Base-by-base conservation (phyloP, 805 yeast species). In the Spathaspora passalidarum region DNA sequence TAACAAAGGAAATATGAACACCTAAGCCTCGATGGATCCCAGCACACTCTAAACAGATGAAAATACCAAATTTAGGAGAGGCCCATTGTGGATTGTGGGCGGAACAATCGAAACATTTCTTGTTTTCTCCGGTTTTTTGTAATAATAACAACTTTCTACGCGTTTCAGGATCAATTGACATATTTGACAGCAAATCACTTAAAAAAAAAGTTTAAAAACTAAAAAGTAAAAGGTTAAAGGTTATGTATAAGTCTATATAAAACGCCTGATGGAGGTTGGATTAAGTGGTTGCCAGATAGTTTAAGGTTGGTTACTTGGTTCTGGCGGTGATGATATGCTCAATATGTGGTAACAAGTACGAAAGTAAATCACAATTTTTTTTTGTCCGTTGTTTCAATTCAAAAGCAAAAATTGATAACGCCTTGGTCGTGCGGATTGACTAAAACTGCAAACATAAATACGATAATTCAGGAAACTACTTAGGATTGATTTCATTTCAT, bases 51-150 rank as follows among this genome's bases (percentile, higher is more conserved):
- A 94, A 78, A 67, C 99, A 94, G 61, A 94, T 92, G 68, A 91
- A 94, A 49, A 94, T 87, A 49, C 99, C 99, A 68, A 92, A 90
- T 66, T 94, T 94, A 32, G 98, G 98, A 11, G 97, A 89, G 1
- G 98, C 97, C 99, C 99, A 94, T 66, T 94, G 99, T 8, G 99
- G 99, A 63, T 91, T 92, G 48, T 96, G 96, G 1, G 97, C 96
- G 32, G 73, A 76, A 68, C 99, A 94, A 65, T 94, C 99, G 65
- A 89, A 86, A 68, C 99, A 94, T 64, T 81, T 84, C 70, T 86
- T 89, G 48, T 63, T 63, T 11, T 74, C 84, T 21, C 92, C 96
- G 40, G 74, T 73, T 62, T 89, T 89, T 61, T 92, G 98, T 49
- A 92, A 69, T 37, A 82, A 82, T 54, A 72, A 60, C 35, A 88